Conservation (phyloP, 2,329 filamentous ascomycete species). For the Colletotrichum lindemuthianum region DNA sequence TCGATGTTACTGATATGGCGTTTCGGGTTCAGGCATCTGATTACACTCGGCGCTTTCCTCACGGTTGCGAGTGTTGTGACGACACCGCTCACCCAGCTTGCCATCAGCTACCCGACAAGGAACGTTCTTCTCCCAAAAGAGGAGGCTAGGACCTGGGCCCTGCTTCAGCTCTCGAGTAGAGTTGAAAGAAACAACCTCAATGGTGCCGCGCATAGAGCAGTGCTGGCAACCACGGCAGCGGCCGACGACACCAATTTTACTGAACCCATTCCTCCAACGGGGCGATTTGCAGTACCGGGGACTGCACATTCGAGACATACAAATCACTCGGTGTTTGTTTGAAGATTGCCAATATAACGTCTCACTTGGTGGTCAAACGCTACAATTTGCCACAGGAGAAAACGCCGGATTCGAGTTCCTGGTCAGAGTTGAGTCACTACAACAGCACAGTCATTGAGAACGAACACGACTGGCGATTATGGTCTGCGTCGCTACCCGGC, state of each 20-base stretch:
- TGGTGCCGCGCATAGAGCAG: background rate
- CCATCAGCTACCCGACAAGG: slow-evolving; percentile 19
- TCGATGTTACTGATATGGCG: slow-evolving; percentile 17
- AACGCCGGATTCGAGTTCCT: too few species aligned
- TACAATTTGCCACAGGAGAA: background rate
- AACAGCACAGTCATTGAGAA: too few species aligned
- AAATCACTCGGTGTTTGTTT: slow-evolving; percentile 12
- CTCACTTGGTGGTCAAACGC: background rate
- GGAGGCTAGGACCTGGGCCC: background rate
- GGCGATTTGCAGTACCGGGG: slow-evolving; percentile 5
- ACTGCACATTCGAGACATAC: slow-evolving; percentile 19
- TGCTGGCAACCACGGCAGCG: too few species aligned
- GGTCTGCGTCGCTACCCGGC: background rate
- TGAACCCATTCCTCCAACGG: background rate
- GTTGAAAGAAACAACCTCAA: background rate
- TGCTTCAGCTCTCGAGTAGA: background rate
- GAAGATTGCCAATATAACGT: slow-evolving; percentile 7
- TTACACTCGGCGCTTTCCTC: slow-evolving; percentile 12
- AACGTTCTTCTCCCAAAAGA: background rate
- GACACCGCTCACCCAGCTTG: slow-evolving; percentile 26
- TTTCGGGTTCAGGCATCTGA: slow-evolving; percentile 7
- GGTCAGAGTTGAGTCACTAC: too few species aligned
- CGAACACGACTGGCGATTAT: background rate
- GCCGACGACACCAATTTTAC: background rate
- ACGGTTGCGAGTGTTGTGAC: slow-evolving; percentile 16